Conservation (phyloP, 2,329 filamentous ascomycete species). For the Pseudocercospora musae region DNA sequence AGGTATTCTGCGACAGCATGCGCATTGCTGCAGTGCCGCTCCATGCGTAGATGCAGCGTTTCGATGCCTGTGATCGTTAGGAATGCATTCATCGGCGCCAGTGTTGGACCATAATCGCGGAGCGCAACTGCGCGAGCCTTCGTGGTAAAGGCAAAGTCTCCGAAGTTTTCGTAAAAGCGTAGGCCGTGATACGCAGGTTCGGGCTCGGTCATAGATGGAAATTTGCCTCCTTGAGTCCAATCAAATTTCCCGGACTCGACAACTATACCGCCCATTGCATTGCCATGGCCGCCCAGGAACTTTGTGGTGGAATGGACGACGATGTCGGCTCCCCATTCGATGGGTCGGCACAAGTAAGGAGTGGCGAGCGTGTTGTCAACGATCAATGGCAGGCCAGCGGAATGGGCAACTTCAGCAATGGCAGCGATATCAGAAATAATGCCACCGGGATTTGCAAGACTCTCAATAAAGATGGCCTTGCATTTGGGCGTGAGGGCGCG, state of each 20-base stretch:
- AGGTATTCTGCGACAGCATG: constrained; percentile 14
- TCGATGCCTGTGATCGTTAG: constrained; percentile 18
- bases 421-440: constrained; percentile 14
- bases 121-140: constrained; percentile 17
- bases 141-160: constrained; percentile 17
- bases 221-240: constrained; percentile 13
- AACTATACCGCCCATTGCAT: constrained; percentile 18
- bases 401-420: constrained; percentile 17
- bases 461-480: constrained; percentile 19
- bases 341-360: constrained; percentile 17
- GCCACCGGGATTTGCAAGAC: constrained; percentile 17
- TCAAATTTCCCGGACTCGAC: constrained; percentile 20
- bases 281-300: constrained; percentile 20
- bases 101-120: constrained; percentile 15
- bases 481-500: constrained; percentile 17
- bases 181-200: constrained; percentile 18
- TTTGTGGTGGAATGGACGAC: constrained; percentile 19
- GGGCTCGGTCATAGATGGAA: constrained; percentile 18
- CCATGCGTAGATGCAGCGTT: constrained; percentile 18
- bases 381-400: constrained; percentile 16
- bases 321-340: constrained; percentile 19
- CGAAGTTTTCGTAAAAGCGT: constrained; percentile 19
- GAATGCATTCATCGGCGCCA: constrained; percentile 18
- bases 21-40: constrained; percentile 19
- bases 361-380: constrained; percentile 20